These are phyloP conservation scores for Fusarium irregulare DNA, from an alignment of 2,329 filamentous ascomycete species.

Conservation along the genomic window DNA sequence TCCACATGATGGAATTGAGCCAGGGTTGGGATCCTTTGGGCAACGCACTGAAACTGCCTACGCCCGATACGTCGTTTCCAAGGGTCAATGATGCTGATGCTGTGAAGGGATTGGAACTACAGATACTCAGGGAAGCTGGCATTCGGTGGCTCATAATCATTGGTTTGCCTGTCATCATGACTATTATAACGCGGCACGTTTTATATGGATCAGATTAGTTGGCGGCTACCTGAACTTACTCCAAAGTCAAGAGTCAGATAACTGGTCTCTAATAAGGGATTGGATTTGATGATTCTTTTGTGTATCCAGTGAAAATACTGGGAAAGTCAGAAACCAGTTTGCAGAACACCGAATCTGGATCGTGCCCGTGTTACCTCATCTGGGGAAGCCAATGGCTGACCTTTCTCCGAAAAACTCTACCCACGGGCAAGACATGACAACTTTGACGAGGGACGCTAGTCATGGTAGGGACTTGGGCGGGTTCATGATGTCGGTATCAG, in stretches of 20 bases:
- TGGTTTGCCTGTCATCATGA: not conserved
- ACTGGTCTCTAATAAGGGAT: too few relatives aligned
- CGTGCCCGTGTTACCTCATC: not conserved
- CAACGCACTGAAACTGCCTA: not conserved
- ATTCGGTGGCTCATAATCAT: not conserved
- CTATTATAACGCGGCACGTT: not conserved
- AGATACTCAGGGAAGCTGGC: not conserved
- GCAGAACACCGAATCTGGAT: not conserved
- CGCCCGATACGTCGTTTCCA: not conserved
- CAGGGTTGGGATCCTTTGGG: not conserved
- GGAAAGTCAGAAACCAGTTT: too few relatives aligned
- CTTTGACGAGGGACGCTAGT: not conserved
- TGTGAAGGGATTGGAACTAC: not conserved
- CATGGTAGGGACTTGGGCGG: too few relatives aligned
- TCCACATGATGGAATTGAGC: not conserved
- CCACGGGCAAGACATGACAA: not conserved
- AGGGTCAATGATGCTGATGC: not conserved
- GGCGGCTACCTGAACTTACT: fast-evolving
- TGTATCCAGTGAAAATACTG: too few relatives aligned
- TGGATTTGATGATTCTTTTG: too few relatives aligned
- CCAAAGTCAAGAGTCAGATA: too few relatives aligned
- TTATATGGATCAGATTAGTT: not conserved
- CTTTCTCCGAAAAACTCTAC: not conserved
- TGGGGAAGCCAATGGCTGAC: not conserved
- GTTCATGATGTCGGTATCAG: not conserved